Base-by-base conservation (phyloP, 1,284 basidiomycete genomes). In the Dichomitus squalens region DNA sequence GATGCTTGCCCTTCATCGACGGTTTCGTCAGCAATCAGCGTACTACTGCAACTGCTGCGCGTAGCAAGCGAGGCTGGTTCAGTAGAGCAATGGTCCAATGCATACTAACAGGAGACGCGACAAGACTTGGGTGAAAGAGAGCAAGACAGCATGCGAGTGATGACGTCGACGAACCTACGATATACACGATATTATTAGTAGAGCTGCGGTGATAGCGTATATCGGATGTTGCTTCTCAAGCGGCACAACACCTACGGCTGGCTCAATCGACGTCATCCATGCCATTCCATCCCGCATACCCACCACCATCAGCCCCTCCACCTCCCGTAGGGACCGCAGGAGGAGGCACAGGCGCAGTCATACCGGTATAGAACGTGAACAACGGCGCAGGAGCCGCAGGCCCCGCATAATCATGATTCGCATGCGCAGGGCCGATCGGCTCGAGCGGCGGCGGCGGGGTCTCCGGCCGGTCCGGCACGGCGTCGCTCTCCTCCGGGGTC, bases 251-350 rank as follows among this genome's bases (percentile, higher is more conserved):
- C 41, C 12, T 8, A 16, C 39, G 23, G 63, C 56, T 11, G 29
- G 5, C 29, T 31, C 29, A 67, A 27, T 67, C 66, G 8, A 67
- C 62, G 38, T 67, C 66, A n/a, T 65, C 66, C 57, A 67, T 64
- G 6, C 60, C 64, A 18, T 60, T 60, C 49, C 52, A 48, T 33
- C 52, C 53, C 20, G 21, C 41, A 2, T 51, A 51, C 35, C 43
- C 49, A 40, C 49, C 55, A 27, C 52, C 52, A 3, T 31, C 52
- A 20, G 25, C 48, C 0, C 35, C 52, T 2, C 34, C 48, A n/a
- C 7, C 16, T 11, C 35, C 35, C 12, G n/a, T 29, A 12, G 27
- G 27, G 7, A 33, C 7, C 4, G 43, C 21, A 18, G 29, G 29
- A 2, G 44, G 44, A 3, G 29, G 18, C 6, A n/a, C 29, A 21